Evolutionary conservation across 495 filamentous ascomycete species (phyloP), one percentile per base, ranked within the genome.

Genomic region (Penicillium cosmopolitanum): DNA sequence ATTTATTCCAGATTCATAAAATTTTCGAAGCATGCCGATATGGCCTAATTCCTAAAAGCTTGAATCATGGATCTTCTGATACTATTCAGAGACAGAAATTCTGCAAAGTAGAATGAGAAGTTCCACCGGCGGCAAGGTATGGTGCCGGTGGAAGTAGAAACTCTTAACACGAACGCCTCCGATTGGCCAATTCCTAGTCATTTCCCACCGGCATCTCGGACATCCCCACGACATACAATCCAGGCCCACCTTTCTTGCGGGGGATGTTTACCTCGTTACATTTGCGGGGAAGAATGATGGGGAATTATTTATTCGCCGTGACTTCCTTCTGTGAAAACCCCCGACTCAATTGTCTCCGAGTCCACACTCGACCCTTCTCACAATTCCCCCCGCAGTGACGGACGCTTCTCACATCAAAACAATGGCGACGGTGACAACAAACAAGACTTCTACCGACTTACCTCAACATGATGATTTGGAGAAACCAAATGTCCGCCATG

Each of bases 401-500:
- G 34, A 13, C 9, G 1, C 15, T 38, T 0, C 11, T 13, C 1
- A 1, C 36, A 38, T n/a, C 36, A 38, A 4, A 5, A 38, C 36
- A 38, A 38, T 38, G 36, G 36, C 36, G 11, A 38, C 11, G 36
- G 36, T 10, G 15, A 15, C 36, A 36, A 36, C 10, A n/a, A 38
- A 38, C 11, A 38, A n/a, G 36, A 38, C 15, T 13, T 38, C 36
- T 12, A 6, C 4, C 15, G 36, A 13, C 36, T n/a, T 38, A 4
- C 4, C 36, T 38, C 36, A 3, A 38, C 36, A 38, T 38, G 36
- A 38, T 15, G 36, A 38, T 38, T n/a, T 38, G 36, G 36, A 38
- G 11, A 38, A 38, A 38, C 36, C 15, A n/a, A n/a, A 38, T n/a
- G 36, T 44, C n/a, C 47, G 51, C 15, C 34, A 57, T 34, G 35